Evolutionary conservation across 768 basidiomycete genomes (phyloP).

Genomic region (Terana coerulea): DNA sequence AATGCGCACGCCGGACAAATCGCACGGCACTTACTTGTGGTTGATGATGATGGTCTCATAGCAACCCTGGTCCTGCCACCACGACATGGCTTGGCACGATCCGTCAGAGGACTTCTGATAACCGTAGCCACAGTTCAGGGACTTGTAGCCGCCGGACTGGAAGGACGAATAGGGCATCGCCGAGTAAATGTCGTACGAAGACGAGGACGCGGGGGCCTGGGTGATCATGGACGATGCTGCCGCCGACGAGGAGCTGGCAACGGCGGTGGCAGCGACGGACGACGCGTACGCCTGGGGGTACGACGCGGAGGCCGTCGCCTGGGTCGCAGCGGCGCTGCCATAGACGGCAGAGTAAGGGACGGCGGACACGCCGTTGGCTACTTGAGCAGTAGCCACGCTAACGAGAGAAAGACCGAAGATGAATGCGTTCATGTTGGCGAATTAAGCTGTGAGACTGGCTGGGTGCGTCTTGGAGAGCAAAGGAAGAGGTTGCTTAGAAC

Average conservation of each 20-base stretch:
- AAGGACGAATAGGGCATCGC: slow-evolving; percentile 60
- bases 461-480: slow-evolving; percentile 28
- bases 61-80: slow-evolving; percentile 58
- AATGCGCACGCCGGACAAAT: slow-evolving; percentile 12
- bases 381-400: slow-evolving; percentile 54
- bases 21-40: slow-evolving; percentile 18
- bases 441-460: slow-evolving; percentile 26
- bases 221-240: slow-evolving; percentile 28
- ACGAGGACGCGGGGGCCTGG: slow-evolving; percentile 28
- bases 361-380: slow-evolving; percentile 40
- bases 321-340: slow-evolving; percentile 31
- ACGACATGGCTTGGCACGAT: slow-evolving; percentile 48
- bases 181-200: slow-evolving; percentile 29
- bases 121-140: slow-evolving; percentile 69
- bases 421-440: slow-evolving; percentile 58
- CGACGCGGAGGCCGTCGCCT: slow-evolving; percentile 19
- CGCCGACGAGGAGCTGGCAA: slow-evolving; percentile 12
- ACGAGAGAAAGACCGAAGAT: slow-evolving; percentile 56
- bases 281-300: slow-evolving; percentile 5
- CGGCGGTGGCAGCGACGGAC: slow-evolving; percentile 16
- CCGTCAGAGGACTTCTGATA: slow-evolving; percentile 54
- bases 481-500: slow-evolving; percentile 37
- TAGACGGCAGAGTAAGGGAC: slow-evolving; percentile 18
- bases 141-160: slow-evolving; percentile 59
- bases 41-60: slow-evolving; percentile 64